phyloP scores from a whole-genome alignment of 2,329 filamentous ascomycete genomes.

The Macroventuria anomochaeta region DNA sequence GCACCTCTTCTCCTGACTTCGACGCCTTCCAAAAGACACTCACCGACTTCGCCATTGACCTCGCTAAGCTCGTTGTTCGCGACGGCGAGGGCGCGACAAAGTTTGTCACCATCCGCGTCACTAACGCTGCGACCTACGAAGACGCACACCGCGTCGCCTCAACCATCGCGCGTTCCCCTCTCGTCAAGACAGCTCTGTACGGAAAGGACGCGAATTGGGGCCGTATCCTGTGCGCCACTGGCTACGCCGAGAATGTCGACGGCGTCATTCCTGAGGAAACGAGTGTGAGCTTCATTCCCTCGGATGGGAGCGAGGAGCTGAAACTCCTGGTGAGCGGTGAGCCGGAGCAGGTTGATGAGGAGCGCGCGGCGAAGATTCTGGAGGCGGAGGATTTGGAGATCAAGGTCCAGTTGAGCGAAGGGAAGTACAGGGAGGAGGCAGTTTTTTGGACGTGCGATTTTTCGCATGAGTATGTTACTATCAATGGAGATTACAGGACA shows the following conservation, averaged over 20 bases:
- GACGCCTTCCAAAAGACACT: constrained; percentile 73
- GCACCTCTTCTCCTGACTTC: constrained; percentile 67
- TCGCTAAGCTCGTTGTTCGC: constrained; percentile 91
- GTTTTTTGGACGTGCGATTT: constrained; percentile 88
- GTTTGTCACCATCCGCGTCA: constrained; percentile 91
- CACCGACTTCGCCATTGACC: constrained; percentile 77
- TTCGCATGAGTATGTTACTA: constrained; percentile 79
- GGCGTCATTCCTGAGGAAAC: constrained; percentile 73
- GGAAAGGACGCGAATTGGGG: constrained; percentile 99
- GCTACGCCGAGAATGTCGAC: constrained; percentile 73
- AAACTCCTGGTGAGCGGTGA: constrained; percentile 80
- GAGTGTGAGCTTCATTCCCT: constrained; percentile 78
- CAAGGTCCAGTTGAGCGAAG: constrained; percentile 73
- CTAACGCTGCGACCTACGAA: constrained; percentile 71
- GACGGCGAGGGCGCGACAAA: constrained; percentile 98
- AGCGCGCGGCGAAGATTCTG: constrained; percentile 76
- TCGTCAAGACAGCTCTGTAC: constrained; percentile 97
- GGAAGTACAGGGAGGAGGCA: constrained; percentile 64
- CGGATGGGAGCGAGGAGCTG: constrained; percentile 77
- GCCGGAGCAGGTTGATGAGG: constrained; percentile 79
- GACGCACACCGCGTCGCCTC: constrained; percentile 82
- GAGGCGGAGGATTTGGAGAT: constrained; percentile 80
- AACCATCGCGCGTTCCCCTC: constrained; percentile 86
- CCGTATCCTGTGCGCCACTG: constrained; percentile 91
- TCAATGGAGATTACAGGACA: constrained; percentile 72